Conservation (phyloP, 345 rosid genomes). For the Aquilaria yunnanensis region DNA sequence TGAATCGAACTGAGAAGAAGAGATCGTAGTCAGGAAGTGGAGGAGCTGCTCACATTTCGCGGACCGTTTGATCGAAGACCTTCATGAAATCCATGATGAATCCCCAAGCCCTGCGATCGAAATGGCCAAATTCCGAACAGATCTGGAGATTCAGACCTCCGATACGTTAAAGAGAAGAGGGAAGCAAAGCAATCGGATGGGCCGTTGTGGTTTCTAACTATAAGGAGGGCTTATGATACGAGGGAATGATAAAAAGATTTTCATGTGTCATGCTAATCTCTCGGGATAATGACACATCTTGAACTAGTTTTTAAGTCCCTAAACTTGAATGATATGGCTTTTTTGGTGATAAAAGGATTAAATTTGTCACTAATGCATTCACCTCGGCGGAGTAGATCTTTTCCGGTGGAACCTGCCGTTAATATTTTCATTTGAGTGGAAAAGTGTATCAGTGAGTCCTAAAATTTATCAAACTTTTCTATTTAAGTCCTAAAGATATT, state of each 20-base stretch:
- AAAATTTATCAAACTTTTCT: too few species aligned
- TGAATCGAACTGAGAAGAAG: neutral
- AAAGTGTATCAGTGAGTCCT: too few species aligned
- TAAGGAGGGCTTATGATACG: neutral
- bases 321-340: too few species aligned
- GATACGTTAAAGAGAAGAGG: neutral
- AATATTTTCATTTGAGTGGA: too few species aligned
- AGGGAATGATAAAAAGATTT: neutral
- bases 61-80: conserved; percentile 95
- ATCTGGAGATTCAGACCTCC: conserved; percentile 11
- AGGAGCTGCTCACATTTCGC: conserved; percentile 69
- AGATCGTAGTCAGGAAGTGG: neutral
- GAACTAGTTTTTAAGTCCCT: too few species aligned
- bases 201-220: neutral
- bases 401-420: too few species aligned
- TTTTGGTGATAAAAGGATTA: too few species aligned
- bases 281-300: too few species aligned
- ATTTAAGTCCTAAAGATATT: too few species aligned
- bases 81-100: conserved; percentile 96
- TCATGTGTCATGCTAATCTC: too few species aligned
- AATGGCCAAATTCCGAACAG: neutral
- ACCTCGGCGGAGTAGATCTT: too few species aligned
- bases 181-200: neutral
- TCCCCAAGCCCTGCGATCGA: conserved; percentile 14
- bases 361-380: too few species aligned